Conservation (phyloP, 495 filamentous ascomycete genomes). For the Aspergillus nanangensis region DNA sequence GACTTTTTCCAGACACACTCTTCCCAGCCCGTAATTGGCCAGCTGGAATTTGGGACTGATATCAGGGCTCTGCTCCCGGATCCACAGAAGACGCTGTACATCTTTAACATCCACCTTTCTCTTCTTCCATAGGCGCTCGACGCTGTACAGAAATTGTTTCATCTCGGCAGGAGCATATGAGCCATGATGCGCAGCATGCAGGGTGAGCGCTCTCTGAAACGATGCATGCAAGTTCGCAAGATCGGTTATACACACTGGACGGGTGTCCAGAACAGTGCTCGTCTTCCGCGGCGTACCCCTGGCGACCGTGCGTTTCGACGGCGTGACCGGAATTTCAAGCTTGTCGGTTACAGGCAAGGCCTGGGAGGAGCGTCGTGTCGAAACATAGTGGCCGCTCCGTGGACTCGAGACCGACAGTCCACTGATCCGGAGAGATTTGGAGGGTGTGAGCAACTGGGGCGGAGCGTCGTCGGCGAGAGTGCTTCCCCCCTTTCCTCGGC, state of each 20-base stretch:
- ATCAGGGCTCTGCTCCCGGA: constrained; percentile 29
- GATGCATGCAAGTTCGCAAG: constrained; percentile 33
- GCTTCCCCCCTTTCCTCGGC: constrained; percentile 4
- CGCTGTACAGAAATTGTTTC: constrained; percentile 34
- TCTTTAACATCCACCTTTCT: constrained; percentile 42
- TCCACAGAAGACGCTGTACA: constrained; percentile 39
- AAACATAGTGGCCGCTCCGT: constrained; percentile 33
- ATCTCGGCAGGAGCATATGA: constrained; percentile 32
- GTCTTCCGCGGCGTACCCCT: too few species aligned
- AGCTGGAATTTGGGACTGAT: constrained; percentile 25
- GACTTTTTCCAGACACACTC: constrained; percentile 30
- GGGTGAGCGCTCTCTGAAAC: constrained; percentile 35
- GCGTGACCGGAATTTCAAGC: constrained; percentile 17
- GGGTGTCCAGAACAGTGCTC: constrained; percentile 10
- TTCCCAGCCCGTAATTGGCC: constrained; percentile 42
- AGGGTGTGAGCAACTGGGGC: constrained; percentile 23
- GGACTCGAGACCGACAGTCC: constrained; percentile 35
- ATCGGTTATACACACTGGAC: constrained; percentile 29
- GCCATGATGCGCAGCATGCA: constrained; percentile 41
- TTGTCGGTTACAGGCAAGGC: constrained; percentile 18
- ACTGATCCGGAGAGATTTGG: constrained; percentile 38
- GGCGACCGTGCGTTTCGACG: constrained; percentile 27
- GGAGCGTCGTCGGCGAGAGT: not conserved
- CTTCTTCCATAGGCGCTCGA: constrained; percentile 44
- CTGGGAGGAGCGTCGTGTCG: not conserved